phyloP scores from a whole-genome alignment of 1,284 basidiomycete species.

The Microbotryum lychnidis-dioicae region DNA sequence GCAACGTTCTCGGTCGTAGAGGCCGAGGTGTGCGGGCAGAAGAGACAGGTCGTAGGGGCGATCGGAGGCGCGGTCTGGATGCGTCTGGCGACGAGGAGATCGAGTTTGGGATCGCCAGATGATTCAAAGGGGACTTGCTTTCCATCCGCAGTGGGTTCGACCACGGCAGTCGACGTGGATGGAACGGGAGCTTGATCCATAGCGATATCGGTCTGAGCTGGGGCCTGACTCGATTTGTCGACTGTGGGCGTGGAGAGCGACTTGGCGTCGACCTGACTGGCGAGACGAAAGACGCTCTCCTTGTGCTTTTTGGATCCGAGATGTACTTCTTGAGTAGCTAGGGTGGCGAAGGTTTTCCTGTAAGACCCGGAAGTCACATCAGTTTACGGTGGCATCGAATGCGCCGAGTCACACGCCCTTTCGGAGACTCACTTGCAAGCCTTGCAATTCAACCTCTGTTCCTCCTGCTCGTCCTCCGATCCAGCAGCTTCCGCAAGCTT shows the following conservation, averaged over 20 bases:
- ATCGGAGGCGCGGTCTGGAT: conserved; percentile 51
- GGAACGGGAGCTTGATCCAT: conserved; percentile 13
- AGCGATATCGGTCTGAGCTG: conserved; percentile 8
- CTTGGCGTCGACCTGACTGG: conserved; percentile 22
- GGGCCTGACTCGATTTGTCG: not conserved
- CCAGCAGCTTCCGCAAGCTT: not conserved
- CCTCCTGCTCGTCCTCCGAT: conserved; percentile 14
- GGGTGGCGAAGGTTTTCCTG: conserved; percentile 82
- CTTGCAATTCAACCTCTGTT: conserved; percentile 60
- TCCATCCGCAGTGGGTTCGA: conserved; percentile 28
- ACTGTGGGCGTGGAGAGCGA: conserved; percentile 10
- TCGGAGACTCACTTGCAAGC: conserved; percentile 60
- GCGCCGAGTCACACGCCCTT: not conserved
- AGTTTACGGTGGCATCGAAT: not conserved
- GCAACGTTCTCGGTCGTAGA: conserved; percentile 56
- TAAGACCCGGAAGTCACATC: too few species aligned
- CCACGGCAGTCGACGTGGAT: conserved; percentile 18
- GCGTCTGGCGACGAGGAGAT: conserved; percentile 54
- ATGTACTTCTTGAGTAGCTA: conserved; percentile 83
- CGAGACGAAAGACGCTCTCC: conserved; percentile 58
- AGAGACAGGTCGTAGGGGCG: conserved; percentile 56
- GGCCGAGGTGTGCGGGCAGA: conserved; percentile 57
- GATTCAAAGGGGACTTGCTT: conserved; percentile 48
- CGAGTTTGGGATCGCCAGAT: conserved; percentile 66
- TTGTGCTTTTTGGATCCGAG: conserved; percentile 83